Conservation (phyloP, 2,329 filamentous ascomycete species). For the Sclerotinia borealis region DNA sequence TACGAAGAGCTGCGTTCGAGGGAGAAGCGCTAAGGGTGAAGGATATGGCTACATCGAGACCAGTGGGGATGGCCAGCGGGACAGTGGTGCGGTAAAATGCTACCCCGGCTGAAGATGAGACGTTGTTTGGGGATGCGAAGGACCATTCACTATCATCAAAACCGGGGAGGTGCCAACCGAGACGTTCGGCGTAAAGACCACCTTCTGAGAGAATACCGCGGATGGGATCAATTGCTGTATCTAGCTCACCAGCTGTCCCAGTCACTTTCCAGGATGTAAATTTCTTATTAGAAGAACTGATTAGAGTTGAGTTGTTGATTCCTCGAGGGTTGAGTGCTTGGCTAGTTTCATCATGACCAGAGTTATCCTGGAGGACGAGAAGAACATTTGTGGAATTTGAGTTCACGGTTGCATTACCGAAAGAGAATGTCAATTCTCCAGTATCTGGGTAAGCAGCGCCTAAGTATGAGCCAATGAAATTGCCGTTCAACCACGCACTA, state of each 20-base stretch:
- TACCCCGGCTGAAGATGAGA: constrained; percentile 46
- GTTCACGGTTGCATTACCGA: constrained; percentile 39
- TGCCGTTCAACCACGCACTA: constrained; percentile 42
- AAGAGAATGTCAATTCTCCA: constrained; percentile 27
- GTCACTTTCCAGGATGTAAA: constrained; percentile 47
- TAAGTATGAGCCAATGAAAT: constrained; percentile 47
- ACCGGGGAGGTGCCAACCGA: constrained; percentile 53
- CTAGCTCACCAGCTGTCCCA: constrained; percentile 43
- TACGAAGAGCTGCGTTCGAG: constrained; percentile 41
- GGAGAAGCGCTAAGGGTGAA: constrained; percentile 44
- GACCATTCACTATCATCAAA: constrained; percentile 45
- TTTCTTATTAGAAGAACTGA: constrained; percentile 27
- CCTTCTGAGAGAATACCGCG: constrained; percentile 52
- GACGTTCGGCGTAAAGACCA: constrained; percentile 49
- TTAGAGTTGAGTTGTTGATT: constrained; percentile 45
- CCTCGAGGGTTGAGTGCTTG: constrained; percentile 44
- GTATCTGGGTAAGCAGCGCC: constrained; percentile 33
- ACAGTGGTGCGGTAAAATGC: constrained; percentile 49
- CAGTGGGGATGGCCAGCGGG: constrained; percentile 44
- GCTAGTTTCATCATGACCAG: constrained; percentile 49
- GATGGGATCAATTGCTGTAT: constrained; percentile 45
- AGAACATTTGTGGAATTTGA: constrained; percentile 37
- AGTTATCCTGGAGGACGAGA: constrained; percentile 51
- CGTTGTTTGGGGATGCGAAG: constrained; percentile 22
- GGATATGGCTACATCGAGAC: constrained; percentile 50